Percentiles rank a stretch among this genome's conserved stretches.
phyloP scores from a whole-genome alignment of 1,284 basidiomycete genomes.

The Coniophora puteana region DNA sequence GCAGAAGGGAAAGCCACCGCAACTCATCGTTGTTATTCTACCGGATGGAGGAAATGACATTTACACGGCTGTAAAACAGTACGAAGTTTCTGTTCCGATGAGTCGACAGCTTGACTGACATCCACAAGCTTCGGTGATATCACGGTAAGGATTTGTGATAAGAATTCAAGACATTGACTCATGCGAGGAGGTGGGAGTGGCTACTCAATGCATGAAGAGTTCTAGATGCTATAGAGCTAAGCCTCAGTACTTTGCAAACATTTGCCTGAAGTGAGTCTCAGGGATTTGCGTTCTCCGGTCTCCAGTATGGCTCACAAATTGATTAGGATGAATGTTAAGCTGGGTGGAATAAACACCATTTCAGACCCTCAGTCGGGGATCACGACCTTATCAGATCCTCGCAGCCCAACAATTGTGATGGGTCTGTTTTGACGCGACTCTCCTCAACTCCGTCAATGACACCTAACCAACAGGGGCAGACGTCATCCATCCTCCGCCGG shows the following conservation, averaged over 20 bases:
- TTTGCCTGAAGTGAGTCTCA: constrained; percentile 65
- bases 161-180: constrained; percentile 1
- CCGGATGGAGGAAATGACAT: constrained; percentile 72
- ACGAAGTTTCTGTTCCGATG: constrained; percentile 28
- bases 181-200: constrained; percentile 51
- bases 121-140: constrained; percentile 64
- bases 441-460: neutral
- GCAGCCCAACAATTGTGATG: constrained; percentile 75
- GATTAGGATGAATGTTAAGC: constrained; percentile 72
- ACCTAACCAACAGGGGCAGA: constrained; percentile 52
- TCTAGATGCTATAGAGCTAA: constrained; percentile 61
- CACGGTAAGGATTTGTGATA: constrained; percentile 34
- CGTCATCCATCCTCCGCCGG: constrained; percentile 76
- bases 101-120: constrained; percentile 7
- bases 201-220: constrained; percentile 71
- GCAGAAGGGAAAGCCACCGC: constrained; percentile 40
- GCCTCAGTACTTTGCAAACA: constrained; percentile 73
- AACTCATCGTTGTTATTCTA: constrained; percentile 63
- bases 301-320: neutral
- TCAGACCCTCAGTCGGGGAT: constrained; percentile 63
- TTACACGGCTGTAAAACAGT: constrained; percentile 76
- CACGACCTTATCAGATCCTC: constrained; percentile 57
- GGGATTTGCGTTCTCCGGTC: neutral
- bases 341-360: constrained; percentile 75
- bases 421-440: constrained; percentile 35